Evolutionary conservation across 2,329 filamentous ascomycete genomes (phyloP), one percentile per base, ranked within the genome.

Genomic region (Ramularia collo-cygni): DNA sequence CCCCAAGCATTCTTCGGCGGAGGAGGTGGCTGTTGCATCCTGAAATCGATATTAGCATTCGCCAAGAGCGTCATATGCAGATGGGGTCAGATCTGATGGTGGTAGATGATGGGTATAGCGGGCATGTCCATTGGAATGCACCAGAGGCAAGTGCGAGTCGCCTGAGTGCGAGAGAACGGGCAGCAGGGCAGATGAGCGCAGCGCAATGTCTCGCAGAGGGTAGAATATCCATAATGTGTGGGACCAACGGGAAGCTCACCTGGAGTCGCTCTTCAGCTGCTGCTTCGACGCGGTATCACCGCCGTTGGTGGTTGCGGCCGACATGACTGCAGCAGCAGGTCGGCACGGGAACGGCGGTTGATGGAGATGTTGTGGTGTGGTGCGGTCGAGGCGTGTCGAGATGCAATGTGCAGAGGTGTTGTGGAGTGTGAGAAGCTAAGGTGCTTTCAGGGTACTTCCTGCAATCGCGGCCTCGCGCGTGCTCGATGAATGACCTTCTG

Each of bases 1-100:
- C 27, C 28, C 77, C 77, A 81, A 55, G 75, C 75, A 61, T 75
- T 78, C 31, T 44, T 44, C 21, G 34, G 38, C 18, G 21, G 21
- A 6, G 21, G 21, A 6, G 36, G 37, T 34, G 28, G 36, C 35
- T 38, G 40, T 61, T 74, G 64, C 67, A 72, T 67, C 63, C 73
- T 69, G 64, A 64, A n/a, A 51, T 14, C 8, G 28, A 28, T 42
- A 52, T 44, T 30, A 44, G 42, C 31, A 38, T 6, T 10, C 14
- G 27, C 26, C 26, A 30, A 26, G 31, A 33, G 9, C 6, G 21
- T 33, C 31, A 33, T 16, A 21, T 33, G 31, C 12, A 9, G 13
- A 16, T 16, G 15, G n/a, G 4, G 29, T 31, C 27, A 14, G 4
- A 31, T 14, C 17, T 16, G 29, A 31, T n/a, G n/a, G n/a, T n/a